Evolutionary conservation across 345 rosid species (phyloP).

Genomic region (Arabis alpina): DNA sequence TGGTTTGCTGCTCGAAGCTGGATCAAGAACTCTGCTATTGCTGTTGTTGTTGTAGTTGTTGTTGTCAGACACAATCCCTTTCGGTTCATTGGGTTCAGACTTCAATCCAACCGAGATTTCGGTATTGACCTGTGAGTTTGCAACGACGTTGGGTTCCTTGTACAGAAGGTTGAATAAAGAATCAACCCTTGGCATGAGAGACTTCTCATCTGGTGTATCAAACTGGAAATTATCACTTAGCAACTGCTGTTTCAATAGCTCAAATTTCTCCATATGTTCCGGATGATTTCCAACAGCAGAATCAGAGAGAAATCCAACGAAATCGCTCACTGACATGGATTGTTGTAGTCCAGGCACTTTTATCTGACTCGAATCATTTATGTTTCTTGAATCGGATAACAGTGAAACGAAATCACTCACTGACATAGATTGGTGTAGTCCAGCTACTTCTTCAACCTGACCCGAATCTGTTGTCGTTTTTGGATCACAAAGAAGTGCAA

Average conservation of each 20-base stretch:
- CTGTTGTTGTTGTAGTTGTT: slow-evolving; percentile 24
- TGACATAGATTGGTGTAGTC: slow-evolving; percentile 84
- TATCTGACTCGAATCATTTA: slow-evolving; percentile 72
- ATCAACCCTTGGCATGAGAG: slow-evolving; percentile 96
- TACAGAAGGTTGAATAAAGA: slow-evolving; percentile 95
- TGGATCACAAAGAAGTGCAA: slow-evolving; percentile 74
- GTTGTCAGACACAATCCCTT: slow-evolving; percentile 45
- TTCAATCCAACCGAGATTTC: slow-evolving; percentile 53
- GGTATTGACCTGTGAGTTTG: slow-evolving; percentile 56
- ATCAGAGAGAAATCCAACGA: slow-evolving; percentile 80
- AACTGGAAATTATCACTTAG: slow-evolving; percentile 74
- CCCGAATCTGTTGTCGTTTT: slow-evolving; percentile 61
- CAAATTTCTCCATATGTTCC: slow-evolving; percentile 61
- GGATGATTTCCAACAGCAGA: slow-evolving; percentile 61
- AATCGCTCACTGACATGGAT: slow-evolving; percentile 88
- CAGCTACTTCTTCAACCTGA: slow-evolving; percentile 72
- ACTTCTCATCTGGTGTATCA: slow-evolving; percentile 82
- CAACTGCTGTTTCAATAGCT: slow-evolving; percentile 82
- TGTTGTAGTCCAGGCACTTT: slow-evolving; percentile 86
- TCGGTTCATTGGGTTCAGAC: slow-evolving; percentile 39
- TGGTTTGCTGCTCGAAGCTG: slow-evolving; percentile 55
- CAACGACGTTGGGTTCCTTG: slow-evolving; percentile 58
- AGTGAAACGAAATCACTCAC: slow-evolving; percentile 69
- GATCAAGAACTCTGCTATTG: slow-evolving; percentile 49
- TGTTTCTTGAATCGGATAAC: slow-evolving; percentile 54